A percentile compares a stretch with the other conserved stretches of the same genome.
Evolutionary conservation across 192 early-diverging fungal genomes (phyloP).

Genomic region (Pilaira anomala): DNA sequence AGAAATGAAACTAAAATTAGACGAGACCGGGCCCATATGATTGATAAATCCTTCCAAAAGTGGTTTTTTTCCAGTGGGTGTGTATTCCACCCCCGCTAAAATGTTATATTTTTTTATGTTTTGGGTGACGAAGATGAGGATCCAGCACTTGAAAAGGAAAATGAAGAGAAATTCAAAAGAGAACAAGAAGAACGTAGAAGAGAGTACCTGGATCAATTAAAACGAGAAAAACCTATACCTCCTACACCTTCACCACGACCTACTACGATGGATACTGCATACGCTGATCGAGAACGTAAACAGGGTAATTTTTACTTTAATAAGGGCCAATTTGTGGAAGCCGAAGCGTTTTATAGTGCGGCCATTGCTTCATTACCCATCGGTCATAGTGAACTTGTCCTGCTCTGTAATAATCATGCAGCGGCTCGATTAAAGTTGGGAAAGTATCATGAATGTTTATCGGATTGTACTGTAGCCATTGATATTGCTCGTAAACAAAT

Average conservation of each 20-base stretch:
- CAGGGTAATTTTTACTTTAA: constrained; percentile 84
- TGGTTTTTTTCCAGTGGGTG: too few relatives aligned
- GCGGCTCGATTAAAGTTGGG: constrained; percentile 79
- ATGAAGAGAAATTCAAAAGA: neutral
- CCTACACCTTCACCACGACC: constrained; percentile 20
- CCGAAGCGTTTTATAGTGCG: constrained; percentile 64
- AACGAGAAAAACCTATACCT: constrained; percentile 6
- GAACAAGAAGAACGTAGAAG: too few relatives aligned
- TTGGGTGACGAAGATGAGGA: neutral
- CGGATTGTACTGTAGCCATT: constrained; percentile 61
- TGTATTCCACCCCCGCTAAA: too few relatives aligned
- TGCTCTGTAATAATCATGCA: constrained; percentile 84
- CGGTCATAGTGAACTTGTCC: constrained; percentile 57
- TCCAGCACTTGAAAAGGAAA: neutral
- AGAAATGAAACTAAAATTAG: too few relatives aligned
- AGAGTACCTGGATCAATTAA: neutral
- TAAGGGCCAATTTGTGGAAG: constrained; percentile 84
- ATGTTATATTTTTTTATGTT: too few relatives aligned
- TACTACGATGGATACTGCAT: constrained; percentile 37
- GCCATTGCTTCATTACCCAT: constrained; percentile 63
- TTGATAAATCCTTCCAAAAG: too few relatives aligned
- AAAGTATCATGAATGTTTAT: constrained; percentile 65
- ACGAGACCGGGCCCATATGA: too few relatives aligned
- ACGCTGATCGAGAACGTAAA: constrained; percentile 37
- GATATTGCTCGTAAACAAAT: constrained; percentile 24